Evolutionary conservation across 2,329 filamentous ascomycete species (phyloP), one percentile per base, ranked within the genome.

Genomic region (Trichoderma sp.): DNA sequence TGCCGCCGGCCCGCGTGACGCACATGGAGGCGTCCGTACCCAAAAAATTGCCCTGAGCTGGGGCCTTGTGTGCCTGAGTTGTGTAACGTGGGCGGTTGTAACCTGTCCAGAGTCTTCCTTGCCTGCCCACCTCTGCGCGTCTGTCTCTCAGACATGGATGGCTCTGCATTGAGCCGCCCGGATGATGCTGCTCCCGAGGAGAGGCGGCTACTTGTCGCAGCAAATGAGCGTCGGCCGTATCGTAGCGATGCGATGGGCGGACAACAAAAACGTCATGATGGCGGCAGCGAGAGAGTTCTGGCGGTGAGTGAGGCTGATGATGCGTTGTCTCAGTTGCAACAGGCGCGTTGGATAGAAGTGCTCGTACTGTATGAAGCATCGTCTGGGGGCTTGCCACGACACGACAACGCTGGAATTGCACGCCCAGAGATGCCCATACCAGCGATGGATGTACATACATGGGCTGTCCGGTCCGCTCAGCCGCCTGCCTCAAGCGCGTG

Each of bases 291-390:
- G 15, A n/a, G 21, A 24, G 3, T 26, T 47, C 19, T 43, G 30
- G 59, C 59, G 59, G 59, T 24, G 41, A 47, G 12, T 55, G 50
- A 63, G 50, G 50, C 59, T 30, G 59, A 55, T 30, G 59, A 55
- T 28, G 14, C 24, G 34, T 19, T 63, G 59, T 63, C 17, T 55
- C 59, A 47, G 50, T 54, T 63, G 50, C 41, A 26, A 26, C 26
- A 17, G 5, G 19, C 55, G 5, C 12, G 54, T 10, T 44, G 39
- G 41, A 56, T 44, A 56, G 45, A 19, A 9, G 6, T 2, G 30
- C 2, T 9, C 7, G 7, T 30, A 9, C 30, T 30, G 30, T 30
- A 30, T 30, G 43, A 15, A 30, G 43, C 58, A 43, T 43, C 15
- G n/a, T 9, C 30, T 5, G 44, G 44, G 7, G 15, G 19, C 28